Base-by-base conservation (phyloP, 2,329 filamentous ascomycete genomes). In the Paraconiothyrium brasiliense region DNA sequence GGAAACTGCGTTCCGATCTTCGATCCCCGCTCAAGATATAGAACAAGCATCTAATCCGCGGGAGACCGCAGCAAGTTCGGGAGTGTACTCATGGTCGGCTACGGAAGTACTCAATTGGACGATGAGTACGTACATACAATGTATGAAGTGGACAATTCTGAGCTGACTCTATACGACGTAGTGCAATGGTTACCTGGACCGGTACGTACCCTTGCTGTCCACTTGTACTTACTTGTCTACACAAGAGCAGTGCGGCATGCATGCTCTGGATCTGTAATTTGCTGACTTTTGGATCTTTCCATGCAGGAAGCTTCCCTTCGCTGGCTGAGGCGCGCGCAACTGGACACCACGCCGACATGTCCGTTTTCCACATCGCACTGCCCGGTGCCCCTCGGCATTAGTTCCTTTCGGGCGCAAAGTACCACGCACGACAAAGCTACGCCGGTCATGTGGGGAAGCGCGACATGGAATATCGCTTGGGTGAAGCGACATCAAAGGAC, bases 21-120 rank as follows among this genome's bases (percentile, higher is more conserved):
- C 43, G 9, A 32, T 39, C 4, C 22, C 57, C 24, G 14, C 60
- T 57, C 0, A 58, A 60, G 44, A 14, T 51, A 3, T 49, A 47
- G 30, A 62, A 4, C 34, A 62, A 20, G 54, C 63, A 9, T 20
- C 63, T 14, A 67, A 56, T 22, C 60, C 63, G 11, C 59, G 52
- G 8, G 57, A 70, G 9, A 67, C 60, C 52, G 71, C 71, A 39
- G 37, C 52, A 22, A 58, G 64, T 32, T 54, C 55, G 4, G 59
- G 24, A 34, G 46, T 43, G 46, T 69, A 68, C 54, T 63, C 62
- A 4, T 81, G 78, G 78, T 71, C 73, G 4, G 73, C 75, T 5
- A 78, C 76, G 1, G 86, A 90, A 58, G 80, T 91, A 27, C 81
- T 91, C 60, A 87, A 86, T 27, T 73, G 70, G 64, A 71, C 69